phyloP scores from a whole-genome alignment of 225 moss, liverwort and hornwort species.

The Sphagnum contortum region DNA sequence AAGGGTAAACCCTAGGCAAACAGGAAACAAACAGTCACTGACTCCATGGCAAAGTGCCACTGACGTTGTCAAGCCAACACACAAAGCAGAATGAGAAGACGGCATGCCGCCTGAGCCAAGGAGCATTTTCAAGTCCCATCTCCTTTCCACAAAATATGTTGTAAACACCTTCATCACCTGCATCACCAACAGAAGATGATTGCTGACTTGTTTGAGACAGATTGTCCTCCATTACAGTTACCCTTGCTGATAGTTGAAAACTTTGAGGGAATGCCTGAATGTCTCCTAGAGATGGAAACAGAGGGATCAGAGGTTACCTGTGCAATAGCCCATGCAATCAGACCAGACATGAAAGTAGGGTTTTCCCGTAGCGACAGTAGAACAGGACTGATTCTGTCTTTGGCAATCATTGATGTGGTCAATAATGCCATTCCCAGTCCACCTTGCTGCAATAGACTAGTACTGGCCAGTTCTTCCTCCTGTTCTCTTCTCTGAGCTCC shows the following conservation, averaged over 20 bases:
- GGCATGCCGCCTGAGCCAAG: conserved; percentile 97
- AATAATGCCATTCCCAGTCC: conserved; percentile 73
- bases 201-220: too few relatives aligned
- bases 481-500: conserved; percentile 24
- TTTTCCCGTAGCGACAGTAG: conserved; percentile 60
- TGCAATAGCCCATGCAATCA: conserved; percentile 83
- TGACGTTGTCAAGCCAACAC: conserved; percentile 90
- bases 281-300: too few relatives aligned
- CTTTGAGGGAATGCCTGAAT: too few relatives aligned
- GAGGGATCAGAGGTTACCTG: conserved; percentile 32
- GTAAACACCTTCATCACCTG: conserved; percentile 91
- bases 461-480: conserved; percentile 21
- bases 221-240: too few relatives aligned
- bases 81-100: conserved; percentile 92
- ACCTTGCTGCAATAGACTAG: conserved; percentile 44
- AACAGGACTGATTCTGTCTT: conserved; percentile 69
- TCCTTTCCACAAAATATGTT: conserved; percentile 73
- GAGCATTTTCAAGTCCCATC: conserved; percentile 84
- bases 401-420: conserved; percentile 72
- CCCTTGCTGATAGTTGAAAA: too few relatives aligned
- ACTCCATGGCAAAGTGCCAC: conserved; percentile 89
- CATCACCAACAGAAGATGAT: neutral
- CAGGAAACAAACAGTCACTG: conserved; percentile 84
- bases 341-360: conserved; percentile 94
- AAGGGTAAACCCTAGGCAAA: conserved; percentile 91